Evolutionary conservation across 148 eudicot genomes (phyloP).

Genomic region (Vaccinium myrtillus): DNA sequence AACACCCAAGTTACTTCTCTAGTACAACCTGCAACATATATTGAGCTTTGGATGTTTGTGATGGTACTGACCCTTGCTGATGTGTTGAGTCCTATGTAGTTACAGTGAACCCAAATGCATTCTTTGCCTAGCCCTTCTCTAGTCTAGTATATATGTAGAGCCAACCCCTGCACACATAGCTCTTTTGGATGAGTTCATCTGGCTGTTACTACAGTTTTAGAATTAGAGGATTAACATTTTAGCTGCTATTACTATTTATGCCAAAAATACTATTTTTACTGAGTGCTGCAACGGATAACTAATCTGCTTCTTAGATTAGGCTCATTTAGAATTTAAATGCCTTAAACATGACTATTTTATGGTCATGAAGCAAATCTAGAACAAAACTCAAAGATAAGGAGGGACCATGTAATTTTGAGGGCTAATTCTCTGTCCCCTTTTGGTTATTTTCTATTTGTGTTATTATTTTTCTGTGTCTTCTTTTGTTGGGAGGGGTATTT

Average conservation of each 20-base stretch:
- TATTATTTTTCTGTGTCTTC: not conserved
- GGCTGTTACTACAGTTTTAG: not conserved
- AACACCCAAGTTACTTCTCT: not conserved
- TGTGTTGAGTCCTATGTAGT: not conserved
- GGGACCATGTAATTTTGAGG: not conserved
- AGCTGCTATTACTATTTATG: not conserved
- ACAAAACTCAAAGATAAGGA: not conserved
- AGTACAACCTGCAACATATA: not conserved
- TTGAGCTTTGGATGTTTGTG: not conserved
- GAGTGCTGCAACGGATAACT: not conserved
- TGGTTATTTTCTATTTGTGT: not conserved
- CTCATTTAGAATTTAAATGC: not conserved
- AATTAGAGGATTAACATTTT: not conserved
- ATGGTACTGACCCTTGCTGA: not conserved
- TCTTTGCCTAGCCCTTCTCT: not conserved
- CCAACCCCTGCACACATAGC: not conserved
- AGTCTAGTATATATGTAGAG: not conserved
- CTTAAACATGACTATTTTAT: not conserved
- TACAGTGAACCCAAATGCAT: not conserved
- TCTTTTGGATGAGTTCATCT: not conserved
- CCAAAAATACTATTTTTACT: not conserved
- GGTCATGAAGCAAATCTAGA: not conserved
- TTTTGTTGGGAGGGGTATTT: not conserved
- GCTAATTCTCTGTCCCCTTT: not conserved
- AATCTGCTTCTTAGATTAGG: not conserved